Conservation (phyloP, 371 early-diverging fungal species). For the Syncephalastrum racemosum region DNA sequence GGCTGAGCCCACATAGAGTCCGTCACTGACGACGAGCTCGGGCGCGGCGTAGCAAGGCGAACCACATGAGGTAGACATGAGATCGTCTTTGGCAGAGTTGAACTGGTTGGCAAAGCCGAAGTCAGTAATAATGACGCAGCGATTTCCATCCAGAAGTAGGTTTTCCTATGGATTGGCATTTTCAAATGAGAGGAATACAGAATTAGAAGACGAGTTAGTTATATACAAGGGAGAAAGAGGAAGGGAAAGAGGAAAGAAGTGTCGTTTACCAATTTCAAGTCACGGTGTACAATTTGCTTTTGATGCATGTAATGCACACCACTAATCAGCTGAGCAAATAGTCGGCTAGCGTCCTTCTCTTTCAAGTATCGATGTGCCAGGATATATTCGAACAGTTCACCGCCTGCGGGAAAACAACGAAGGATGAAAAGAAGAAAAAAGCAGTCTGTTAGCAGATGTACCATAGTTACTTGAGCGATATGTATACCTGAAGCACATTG, state of each 20-base stretch:
- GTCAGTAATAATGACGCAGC: constrained; percentile 96
- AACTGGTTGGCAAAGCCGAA: constrained; percentile 99
- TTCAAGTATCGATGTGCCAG: constrained; percentile 90
- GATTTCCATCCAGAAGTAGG: constrained; percentile 81
- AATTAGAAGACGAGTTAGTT: not conserved
- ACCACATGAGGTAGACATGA: constrained; percentile 94
- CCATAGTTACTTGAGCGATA: not conserved
- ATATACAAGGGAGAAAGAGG: not conserved
- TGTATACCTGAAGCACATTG: constrained; percentile 88
- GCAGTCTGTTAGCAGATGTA: not conserved
- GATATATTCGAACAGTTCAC: constrained; percentile 97
- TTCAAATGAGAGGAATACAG: not conserved
- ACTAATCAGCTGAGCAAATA: constrained; percentile 95
- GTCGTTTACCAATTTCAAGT: constrained; percentile 83
- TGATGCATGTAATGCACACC: constrained; percentile 88
- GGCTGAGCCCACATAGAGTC: constrained; percentile 97
- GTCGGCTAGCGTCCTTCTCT: constrained; percentile 86
- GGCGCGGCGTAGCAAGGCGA: constrained; percentile 99
- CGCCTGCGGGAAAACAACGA: too few relatives aligned
- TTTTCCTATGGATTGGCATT: constrained; percentile 72
- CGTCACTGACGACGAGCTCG: constrained; percentile 95
- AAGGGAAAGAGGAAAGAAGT: not conserved
- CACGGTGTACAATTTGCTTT: constrained; percentile 92
- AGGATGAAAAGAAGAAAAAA: not conserved
- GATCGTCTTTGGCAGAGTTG: constrained; percentile 62